Evolutionary conservation across 2,329 filamentous ascomycete genomes (phyloP), one percentile per base, ranked within the genome.

Genomic region (Thielaviopsis musarum): DNA sequence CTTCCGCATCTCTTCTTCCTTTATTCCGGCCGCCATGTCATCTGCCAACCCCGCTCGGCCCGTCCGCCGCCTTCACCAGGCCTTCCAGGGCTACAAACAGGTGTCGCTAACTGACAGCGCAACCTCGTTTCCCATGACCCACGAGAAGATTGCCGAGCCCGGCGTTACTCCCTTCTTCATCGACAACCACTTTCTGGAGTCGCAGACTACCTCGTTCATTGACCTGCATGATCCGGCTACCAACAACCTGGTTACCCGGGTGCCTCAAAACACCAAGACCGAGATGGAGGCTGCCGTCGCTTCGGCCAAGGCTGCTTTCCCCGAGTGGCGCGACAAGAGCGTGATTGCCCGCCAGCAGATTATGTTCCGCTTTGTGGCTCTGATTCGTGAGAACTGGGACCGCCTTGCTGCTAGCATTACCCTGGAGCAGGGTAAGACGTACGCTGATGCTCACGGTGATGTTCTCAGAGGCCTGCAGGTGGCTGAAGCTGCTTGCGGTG

Each of bases 381-480:
- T 93, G 67, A 88, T 93, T 69, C 77, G 86, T 57, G 84, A 91
- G 73, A 85, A 93, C 74, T 91, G 87, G 87, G 88, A 93, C 70
- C 79, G 88, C 19, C 74, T 93, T 65, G 88, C 88, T 17, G 87
- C 88, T 13, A 89, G 85, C 73, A 93, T 93, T 70, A 91, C 87
- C 6, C 77, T 91, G 60, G 88, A 93, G 75, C 88, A 93, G 75
- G 88, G 88, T 70, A 93, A 93, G 80, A 93, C 88, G 0, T 85
- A 91, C 70, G 85, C 84, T 58, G 88, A 93, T 70, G 87, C 88
- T 41, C 84, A 78, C 71, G 88, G 88, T 52, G 88, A 93, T 70
- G 88, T 93, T 22, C 78, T 91, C 56, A 79, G 88, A 65, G 88
- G 88, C 54, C 76, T 93, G 62, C 88, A 93, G 75, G 88, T 93